Base-by-base conservation (phyloP, 2,329 filamentous ascomycete species). In the Neofusicoccum parvum region DNA sequence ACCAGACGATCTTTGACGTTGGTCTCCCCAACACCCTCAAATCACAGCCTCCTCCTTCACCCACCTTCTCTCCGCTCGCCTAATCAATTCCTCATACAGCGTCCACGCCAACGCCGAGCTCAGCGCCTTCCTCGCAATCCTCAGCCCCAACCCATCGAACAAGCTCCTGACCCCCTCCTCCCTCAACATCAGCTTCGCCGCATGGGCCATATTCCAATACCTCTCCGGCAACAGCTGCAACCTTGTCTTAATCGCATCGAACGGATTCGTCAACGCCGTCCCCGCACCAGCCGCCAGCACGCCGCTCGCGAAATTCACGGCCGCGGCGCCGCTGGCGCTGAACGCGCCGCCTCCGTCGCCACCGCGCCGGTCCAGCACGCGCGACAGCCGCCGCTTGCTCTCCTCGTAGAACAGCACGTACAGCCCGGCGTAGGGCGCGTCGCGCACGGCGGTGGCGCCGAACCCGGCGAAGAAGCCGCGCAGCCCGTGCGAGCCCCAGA, bases 61-160 rank as follows among this genome's bases (percentile, higher is more conserved):
- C n/a, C 54, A 75, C 65, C 72, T 71, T 51, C 70, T 79, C 76
- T 89, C 88, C 0, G 90, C 90, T 71, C 91, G 85, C 67, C 94
- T 83, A 68, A 98, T 90, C 71, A 97, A 79, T 78, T 97, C 94
- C 80, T 99, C 95, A 74, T 99, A 99, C 46, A 97, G 84, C 10
- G 94, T 98, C 95, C 95, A 99, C 7, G 94, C 94, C 70, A 98
- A 83, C n/a, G 95, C 95, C 62, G 91, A 94, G 78, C 94, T 97
- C 50, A 97, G 80, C 5, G 93, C 94, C 78, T 99, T 99, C 70
- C 95, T 86, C 51, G 89, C 91, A 84, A 98, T 96, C 65, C 95
- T 86, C 70, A 99, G 81, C 1, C 87, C 92, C 65, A 99, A 79
- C 0, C 95, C 95, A 76, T 95, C 91, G 79, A 95, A 94, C 66